Evolutionary conservation across 2,329 filamentous ascomycete genomes (phyloP).

Genomic region (Neopestalotiopsis clavispora): DNA sequence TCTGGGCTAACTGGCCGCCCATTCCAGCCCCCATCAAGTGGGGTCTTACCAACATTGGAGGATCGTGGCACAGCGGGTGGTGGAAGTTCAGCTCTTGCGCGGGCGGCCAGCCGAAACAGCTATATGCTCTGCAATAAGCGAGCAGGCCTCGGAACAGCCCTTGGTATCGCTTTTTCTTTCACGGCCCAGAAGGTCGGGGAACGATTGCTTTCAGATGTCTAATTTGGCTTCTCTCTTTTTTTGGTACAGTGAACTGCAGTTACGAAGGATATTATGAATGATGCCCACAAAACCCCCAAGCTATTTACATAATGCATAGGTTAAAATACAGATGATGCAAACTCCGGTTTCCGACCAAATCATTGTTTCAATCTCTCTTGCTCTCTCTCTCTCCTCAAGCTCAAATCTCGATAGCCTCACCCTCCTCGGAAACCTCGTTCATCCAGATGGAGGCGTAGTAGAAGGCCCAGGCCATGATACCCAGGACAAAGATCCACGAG

Average conservation of each 20-base stretch:
- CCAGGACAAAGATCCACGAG: slow-evolving; percentile 35
- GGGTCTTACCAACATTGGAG: slow-evolving; percentile 63
- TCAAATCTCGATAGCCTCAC: neutral
- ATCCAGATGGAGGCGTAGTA: slow-evolving; percentile 15
- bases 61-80: slow-evolving; percentile 59
- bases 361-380: neutral
- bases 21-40: slow-evolving; percentile 66
- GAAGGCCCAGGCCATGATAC: slow-evolving; percentile 26
- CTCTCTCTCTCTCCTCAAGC: neutral
- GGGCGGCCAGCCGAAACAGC: slow-evolving; percentile 54
- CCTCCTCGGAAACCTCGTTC: slow-evolving; percentile 5
- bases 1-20: slow-evolving; percentile 68
- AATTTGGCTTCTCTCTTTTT: neutral
- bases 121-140: slow-evolving; percentile 52
- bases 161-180: neutral
- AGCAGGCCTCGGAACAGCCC: neutral
- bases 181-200: neutral
- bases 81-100: slow-evolving; percentile 71
- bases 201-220: neutral
- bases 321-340: slow-evolving; percentile 8
- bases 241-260: slow-evolving; percentile 3
- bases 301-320: slow-evolving; percentile 10
- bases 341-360: neutral
- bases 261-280: slow-evolving; percentile 15
- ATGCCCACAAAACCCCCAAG: neutral